Evolutionary conservation across 176 grass and related monocot genomes (phyloP).

Genomic region (Paspalum vaginatum): DNA sequence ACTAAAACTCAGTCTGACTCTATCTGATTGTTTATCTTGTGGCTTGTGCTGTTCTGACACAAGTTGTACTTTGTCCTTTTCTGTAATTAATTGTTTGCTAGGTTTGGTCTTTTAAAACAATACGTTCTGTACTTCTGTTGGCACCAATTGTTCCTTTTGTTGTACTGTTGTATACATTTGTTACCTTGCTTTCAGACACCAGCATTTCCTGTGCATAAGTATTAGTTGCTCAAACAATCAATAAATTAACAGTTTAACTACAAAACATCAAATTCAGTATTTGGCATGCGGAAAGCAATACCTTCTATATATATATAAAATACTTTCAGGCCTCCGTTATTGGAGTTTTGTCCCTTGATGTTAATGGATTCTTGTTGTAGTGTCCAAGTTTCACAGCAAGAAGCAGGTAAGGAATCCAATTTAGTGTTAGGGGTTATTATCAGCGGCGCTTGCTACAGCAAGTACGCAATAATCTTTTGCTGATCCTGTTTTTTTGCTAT

Average conservation of each 20-base stretch:
- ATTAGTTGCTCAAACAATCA: neutral
- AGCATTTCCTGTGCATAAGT: neutral
- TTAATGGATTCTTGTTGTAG: neutral
- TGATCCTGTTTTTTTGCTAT: constrained; percentile 5
- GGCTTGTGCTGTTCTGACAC: neutral
- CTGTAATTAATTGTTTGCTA: neutral
- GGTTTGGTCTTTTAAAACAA: neutral
- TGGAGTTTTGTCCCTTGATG: neutral
- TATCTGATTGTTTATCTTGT: neutral
- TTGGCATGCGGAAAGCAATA: constrained; percentile 8
- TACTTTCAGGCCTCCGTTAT: constrained; percentile 7
- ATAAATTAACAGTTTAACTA: neutral
- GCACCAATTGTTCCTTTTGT: neutral
- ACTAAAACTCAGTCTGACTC: too few relatives aligned
- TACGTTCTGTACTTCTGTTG: neutral
- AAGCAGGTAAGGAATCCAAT: constrained; percentile 7
- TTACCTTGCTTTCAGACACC: constrained; percentile 19
- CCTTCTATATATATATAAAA: neutral
- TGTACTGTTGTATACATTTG: neutral
- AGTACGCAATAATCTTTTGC: constrained; percentile 12
- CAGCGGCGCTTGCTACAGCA: neutral
- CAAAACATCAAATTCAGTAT: neutral
- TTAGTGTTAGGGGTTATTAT: neutral
- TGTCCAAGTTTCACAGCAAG: neutral
- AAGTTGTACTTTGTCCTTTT: neutral